Evolutionary conservation across 1,139 yeast species (phyloP).

Genomic region (Taphrina flavorubra): DNA sequence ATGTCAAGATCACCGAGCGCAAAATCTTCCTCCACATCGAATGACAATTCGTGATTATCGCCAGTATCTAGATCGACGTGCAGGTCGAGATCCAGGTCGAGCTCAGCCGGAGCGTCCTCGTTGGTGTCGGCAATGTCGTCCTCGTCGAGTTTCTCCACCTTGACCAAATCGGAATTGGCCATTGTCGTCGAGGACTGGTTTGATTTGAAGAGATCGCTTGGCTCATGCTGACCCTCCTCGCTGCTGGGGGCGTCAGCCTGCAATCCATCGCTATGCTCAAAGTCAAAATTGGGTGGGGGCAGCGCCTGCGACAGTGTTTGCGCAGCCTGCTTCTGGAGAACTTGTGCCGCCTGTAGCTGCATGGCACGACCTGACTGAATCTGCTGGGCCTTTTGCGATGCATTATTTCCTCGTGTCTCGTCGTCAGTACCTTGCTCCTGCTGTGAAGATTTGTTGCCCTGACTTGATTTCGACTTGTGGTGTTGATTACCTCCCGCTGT

Average conservation of each 20-base stretch:
- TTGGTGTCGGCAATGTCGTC: neutral
- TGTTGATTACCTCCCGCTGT: neutral
- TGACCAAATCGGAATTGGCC: neutral
- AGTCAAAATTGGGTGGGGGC: slow-evolving; percentile 12
- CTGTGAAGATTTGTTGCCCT: neutral
- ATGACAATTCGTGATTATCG: slow-evolving; percentile 12
- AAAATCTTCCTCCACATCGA: slow-evolving; percentile 5
- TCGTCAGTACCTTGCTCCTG: neutral
- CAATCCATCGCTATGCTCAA: slow-evolving; percentile 6
- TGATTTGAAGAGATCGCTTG: slow-evolving; percentile 6
- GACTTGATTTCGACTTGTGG: neutral
- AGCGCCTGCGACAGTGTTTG: slow-evolving; percentile 34
- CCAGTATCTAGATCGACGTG: slow-evolving; percentile 22
- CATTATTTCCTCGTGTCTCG: slow-evolving; percentile 2
- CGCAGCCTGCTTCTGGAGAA: slow-evolving; percentile 33
- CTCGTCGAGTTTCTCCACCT: slow-evolving; percentile 11
- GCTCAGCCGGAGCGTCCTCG: slow-evolving; percentile 8
- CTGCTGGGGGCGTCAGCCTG: neutral
- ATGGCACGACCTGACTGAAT: slow-evolving; percentile 32
- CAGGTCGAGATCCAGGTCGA: slow-evolving; percentile 20
- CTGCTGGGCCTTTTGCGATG: slow-evolving; percentile 19
- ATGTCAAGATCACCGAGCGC: neutral
- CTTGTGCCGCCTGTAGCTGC: slow-evolving; percentile 33
- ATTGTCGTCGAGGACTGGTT: neutral
- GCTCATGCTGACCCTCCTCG: neutral